phyloP scores from a whole-genome alignment of 805 yeast species.

The Pichia sporocuriosa region DNA sequence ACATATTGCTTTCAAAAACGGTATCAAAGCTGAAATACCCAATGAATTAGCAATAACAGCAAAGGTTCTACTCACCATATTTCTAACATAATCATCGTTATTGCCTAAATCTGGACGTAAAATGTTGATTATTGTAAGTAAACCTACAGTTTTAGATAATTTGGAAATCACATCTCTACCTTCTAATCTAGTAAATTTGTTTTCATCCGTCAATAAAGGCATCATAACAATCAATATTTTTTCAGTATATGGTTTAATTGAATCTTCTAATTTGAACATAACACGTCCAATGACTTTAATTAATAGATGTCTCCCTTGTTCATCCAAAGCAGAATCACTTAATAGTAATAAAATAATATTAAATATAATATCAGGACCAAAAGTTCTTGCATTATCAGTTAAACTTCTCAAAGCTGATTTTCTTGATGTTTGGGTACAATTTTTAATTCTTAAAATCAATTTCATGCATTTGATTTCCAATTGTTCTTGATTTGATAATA shows the following conservation, averaged over 20 bases:
- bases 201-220: slow-evolving; percentile 77
- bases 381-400: slow-evolving; percentile 52
- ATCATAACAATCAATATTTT: slow-evolving; percentile 66
- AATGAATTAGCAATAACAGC: slow-evolving; percentile 80
- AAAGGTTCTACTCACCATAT: slow-evolving; percentile 67
- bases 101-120: slow-evolving; percentile 79
- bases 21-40: slow-evolving; percentile 65
- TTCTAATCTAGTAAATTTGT: slow-evolving; percentile 63
- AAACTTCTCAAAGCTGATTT: slow-evolving; percentile 63
- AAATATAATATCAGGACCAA: slow-evolving; percentile 68
- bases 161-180: slow-evolving; percentile 74
- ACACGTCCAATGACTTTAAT: slow-evolving; percentile 71
- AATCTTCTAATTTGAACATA: slow-evolving; percentile 55
- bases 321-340: slow-evolving; percentile 64
- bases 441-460: slow-evolving; percentile 63
- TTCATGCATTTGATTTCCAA: slow-evolving; percentile 56
- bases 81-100: slow-evolving; percentile 73
- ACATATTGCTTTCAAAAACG: slow-evolving; percentile 77
- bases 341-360: slow-evolving; percentile 69
- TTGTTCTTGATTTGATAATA: slow-evolving; percentile 43
- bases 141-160: slow-evolving; percentile 74
- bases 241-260: slow-evolving; percentile 65
- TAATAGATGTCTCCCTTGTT: slow-evolving; percentile 75
- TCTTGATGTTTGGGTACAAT: slow-evolving; percentile 65
- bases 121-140: slow-evolving; percentile 69